Evolutionary conservation across 768 basidiomycete genomes (phyloP).

Genomic region (Termitomyces sp.): DNA sequence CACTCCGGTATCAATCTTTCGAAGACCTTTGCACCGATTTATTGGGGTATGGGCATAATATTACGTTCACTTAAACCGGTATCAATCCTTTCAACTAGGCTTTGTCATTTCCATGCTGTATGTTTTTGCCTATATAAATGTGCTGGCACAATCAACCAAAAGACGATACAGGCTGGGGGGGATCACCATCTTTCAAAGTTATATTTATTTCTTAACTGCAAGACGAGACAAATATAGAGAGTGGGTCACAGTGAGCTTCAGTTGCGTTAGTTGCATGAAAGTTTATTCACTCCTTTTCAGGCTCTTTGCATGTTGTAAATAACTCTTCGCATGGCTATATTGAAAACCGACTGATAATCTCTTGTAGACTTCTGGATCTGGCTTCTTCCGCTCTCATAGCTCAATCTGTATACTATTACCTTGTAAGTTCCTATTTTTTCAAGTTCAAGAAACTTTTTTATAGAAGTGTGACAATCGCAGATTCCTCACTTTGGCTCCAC

Average conservation of each 20-base stretch:
- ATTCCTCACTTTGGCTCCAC: constrained; percentile 38
- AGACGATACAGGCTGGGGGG: constrained; percentile 24
- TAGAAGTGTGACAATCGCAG: constrained; percentile 14
- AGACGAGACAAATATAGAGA: constrained; percentile 10
- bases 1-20: constrained; percentile 14
- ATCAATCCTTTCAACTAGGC: constrained; percentile 13
- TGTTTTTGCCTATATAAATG: not conserved
- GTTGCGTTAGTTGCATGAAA: not conserved
- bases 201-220: constrained; percentile 29
- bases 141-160: not conserved
- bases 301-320: constrained; percentile 23
- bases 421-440: constrained; percentile 17
- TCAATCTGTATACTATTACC: constrained; percentile 39
- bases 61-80: not conserved
- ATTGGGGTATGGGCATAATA: constrained; percentile 19
- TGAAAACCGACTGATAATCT: not conserved
- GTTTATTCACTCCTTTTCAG: constrained; percentile 6
- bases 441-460: not conserved
- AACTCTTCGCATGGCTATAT: not conserved
- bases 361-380: constrained; percentile 30
- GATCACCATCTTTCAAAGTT: constrained; percentile 34
- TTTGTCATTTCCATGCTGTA: constrained; percentile 25
- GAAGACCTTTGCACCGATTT: constrained; percentile 22
- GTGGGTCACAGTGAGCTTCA: constrained; percentile 19
- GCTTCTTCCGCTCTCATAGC: constrained; percentile 32